Base-by-base conservation (phyloP, 371 early-diverging fungal species). In the Lichtheimia corymbifera region DNA sequence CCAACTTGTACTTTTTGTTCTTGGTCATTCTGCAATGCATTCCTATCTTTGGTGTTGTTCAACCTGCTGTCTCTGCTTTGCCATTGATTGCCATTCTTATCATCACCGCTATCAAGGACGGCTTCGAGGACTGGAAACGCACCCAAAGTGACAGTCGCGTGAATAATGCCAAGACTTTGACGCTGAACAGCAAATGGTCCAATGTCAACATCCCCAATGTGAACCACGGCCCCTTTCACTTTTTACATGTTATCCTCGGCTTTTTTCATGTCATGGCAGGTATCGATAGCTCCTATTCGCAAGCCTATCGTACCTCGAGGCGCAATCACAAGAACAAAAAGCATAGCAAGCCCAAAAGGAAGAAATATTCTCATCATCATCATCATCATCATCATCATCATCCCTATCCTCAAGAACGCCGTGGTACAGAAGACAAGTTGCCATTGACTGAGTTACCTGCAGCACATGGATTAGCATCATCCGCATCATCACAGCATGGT, bases 51-150 rank as follows among this genome's bases (percentile, higher is more conserved):
- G 84, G 80, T 67, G 83, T 90, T 41, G 74, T 88, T 63, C 64
- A 88, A 44, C 91, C 93, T 0, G 80, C 79, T 20, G 87, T 97
- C 20, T 92, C 97, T 4, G 86, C 92, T 2, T 70, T 96, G 15
- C 97, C 98, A 4, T 79, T 99, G 60, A 70, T 88, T 30, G 73
- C 91, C 49, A 93, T 97, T 64, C 73, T 97, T 6, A 66, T 82
- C 30, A 80, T 93, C 41, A 95, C 97, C 13, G 94, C 91, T 55
- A 82, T 92, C 59, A 98, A 99, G 70, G 98, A 97, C 60, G 99
- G 84, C 5, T 74, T 95, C 54, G 98, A 98, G 61, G 99, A 99
- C 68, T 87, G 87, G 76, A 92, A 91, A 53, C 88, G 98, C 28
- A 93, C 96, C 63, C 81, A 87, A 59, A 87, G 91, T 45, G 96